Conservation (phyloP, 495 filamentous ascomycete genomes). For the Penicillium maclennaniae region DNA sequence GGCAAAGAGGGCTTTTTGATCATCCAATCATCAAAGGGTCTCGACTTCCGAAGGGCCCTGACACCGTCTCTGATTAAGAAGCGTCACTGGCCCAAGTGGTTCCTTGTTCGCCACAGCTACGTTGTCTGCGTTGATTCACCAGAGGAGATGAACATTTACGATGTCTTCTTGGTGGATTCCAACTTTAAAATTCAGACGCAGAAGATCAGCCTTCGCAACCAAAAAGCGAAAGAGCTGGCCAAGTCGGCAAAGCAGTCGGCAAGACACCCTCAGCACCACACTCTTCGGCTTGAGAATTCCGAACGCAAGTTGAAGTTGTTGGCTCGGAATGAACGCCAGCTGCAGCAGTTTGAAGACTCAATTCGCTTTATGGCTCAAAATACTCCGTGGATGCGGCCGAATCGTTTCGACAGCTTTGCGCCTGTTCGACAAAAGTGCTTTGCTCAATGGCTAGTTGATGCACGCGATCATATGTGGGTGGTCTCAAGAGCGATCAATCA, state of each 20-base stretch:
- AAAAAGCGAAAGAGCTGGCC: constrained; percentile 64
- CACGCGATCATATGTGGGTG: constrained; percentile 98
- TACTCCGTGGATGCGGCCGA: constrained; percentile 74
- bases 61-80: constrained; percentile 70
- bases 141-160: constrained; percentile 98
- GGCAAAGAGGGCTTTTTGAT: constrained; percentile 95
- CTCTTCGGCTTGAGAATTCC: constrained; percentile 75
- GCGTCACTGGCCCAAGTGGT: constrained; percentile 91
- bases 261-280: constrained; percentile 75
- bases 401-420: constrained; percentile 92
- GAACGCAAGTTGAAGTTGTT: constrained; percentile 89
- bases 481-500: constrained; percentile 95
- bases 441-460: constrained; percentile 97
- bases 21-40: constrained; percentile 84
- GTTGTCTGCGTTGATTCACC: constrained; percentile 97
- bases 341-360: constrained; percentile 90
- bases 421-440: constrained; percentile 82
- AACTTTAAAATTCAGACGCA: constrained; percentile 75
- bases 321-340: constrained; percentile 82
- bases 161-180: constrained; percentile 91
- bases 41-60: constrained; percentile 81
- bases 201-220: constrained; percentile 52
- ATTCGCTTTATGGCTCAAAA: constrained; percentile 76
- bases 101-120: constrained; percentile 94
- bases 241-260: constrained; percentile 58